phyloP scores from a whole-genome alignment of 139 green algal genomes.

The Chlorella sp. region DNA sequence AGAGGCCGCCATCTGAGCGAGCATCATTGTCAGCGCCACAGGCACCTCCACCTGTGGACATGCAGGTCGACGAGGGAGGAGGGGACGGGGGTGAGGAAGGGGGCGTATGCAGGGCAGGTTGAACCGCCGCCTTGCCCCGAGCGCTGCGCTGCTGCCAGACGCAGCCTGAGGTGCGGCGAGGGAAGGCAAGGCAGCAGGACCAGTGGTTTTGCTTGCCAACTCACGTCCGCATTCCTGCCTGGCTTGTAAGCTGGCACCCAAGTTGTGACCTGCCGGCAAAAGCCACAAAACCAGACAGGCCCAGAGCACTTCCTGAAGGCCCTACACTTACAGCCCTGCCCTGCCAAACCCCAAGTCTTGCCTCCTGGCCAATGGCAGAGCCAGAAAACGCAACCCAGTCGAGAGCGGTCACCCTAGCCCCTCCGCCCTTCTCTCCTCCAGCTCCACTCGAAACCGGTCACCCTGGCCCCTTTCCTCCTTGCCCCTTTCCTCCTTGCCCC shows the following conservation, averaged over 20 bases:
- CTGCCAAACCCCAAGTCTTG: not conserved
- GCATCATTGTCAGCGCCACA: conserved; percentile 3
- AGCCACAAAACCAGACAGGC: too few relatives aligned
- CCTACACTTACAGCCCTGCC: too few relatives aligned
- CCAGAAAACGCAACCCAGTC: not conserved
- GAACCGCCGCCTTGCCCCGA: not conserved
- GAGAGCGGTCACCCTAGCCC: not conserved
- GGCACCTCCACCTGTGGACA: not conserved
- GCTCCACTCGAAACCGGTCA: too few relatives aligned
- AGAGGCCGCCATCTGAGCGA: not conserved
- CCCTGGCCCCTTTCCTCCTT: too few relatives aligned
- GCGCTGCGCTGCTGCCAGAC: not conserved
- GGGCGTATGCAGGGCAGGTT: not conserved
- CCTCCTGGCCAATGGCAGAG: not conserved
- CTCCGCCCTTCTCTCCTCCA: too few relatives aligned
- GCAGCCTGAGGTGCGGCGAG: not conserved
- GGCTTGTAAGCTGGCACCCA: not conserved
- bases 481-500: too few relatives aligned
- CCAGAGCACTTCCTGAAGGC: not conserved
- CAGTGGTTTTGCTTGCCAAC: not conserved
- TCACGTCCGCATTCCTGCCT: too few relatives aligned
- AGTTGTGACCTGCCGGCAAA: not conserved
- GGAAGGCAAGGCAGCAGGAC: not conserved
- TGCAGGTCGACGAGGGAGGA: not conserved
- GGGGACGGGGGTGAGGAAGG: not conserved